Evolutionary conservation across 768 basidiomycete genomes (phyloP).

Genomic region (Chiua virens): DNA sequence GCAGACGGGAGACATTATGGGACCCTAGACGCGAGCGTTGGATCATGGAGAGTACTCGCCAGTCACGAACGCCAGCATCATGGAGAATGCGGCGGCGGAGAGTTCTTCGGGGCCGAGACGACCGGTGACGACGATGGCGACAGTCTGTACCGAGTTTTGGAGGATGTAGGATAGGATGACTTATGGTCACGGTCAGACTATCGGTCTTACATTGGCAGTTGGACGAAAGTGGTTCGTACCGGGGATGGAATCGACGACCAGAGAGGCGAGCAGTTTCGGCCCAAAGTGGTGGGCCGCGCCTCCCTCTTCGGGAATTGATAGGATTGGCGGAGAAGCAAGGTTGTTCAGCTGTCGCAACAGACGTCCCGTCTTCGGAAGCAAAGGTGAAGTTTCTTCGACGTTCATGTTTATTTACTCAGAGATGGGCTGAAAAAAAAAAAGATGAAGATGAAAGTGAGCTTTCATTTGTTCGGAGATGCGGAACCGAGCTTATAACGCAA

Average conservation of each 20-base stretch:
- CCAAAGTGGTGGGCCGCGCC: conserved; percentile 17
- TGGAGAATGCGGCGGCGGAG: conserved; percentile 67
- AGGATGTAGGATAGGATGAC: conserved; percentile 70
- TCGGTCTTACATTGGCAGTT: too few relatives aligned
- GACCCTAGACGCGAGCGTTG: conserved; percentile 41
- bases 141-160: conserved; percentile 74
- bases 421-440: conserved; percentile 15
- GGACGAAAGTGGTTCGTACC: conserved; percentile 37
- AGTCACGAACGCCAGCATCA: conserved; percentile 80
- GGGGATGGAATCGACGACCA: conserved; percentile 58
- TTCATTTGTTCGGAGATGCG: background rate
- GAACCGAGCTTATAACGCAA: conserved; percentile 17
- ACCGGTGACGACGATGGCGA: conserved; percentile 61
- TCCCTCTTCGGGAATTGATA: conserved; percentile 30
- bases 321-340: conserved; percentile 13
- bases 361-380: conserved; percentile 21
- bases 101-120: conserved; percentile 69
- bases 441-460: background rate
- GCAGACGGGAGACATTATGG: conserved; percentile 42
- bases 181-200: conserved; percentile 26
- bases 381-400: conserved; percentile 32
- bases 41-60: conserved; percentile 49
- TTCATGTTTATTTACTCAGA: conserved; percentile 11
- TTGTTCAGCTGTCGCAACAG: conserved; percentile 5
- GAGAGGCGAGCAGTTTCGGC: conserved; percentile 41